Evolutionary conservation across 2,329 filamentous ascomycete species (phyloP).

Genomic region (Shiraia sp.): DNA sequence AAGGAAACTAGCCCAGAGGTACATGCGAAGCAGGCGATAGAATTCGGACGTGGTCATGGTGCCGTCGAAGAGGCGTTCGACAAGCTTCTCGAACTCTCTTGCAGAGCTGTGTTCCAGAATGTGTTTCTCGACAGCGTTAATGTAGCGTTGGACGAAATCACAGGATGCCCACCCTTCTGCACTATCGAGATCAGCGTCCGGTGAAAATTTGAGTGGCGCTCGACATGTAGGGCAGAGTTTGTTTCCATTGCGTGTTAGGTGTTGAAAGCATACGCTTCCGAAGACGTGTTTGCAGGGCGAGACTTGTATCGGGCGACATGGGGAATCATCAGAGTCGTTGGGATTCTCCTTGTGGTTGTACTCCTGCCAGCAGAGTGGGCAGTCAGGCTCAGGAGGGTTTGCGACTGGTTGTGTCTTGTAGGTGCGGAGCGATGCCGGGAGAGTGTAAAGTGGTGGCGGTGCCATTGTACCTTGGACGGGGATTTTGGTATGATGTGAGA

Average conservation of each 20-base stretch:
- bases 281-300: not conserved
- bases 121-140: no score
- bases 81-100: no score
- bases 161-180: no score
- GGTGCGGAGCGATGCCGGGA: not conserved
- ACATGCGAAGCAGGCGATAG: no score
- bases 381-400: not conserved
- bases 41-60: no score
- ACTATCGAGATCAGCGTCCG: no score
- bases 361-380: not conserved
- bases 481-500: no score
- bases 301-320: not conserved
- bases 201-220: not conserved
- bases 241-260: not conserved
- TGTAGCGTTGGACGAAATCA: no score
- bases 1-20: no score
- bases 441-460: not conserved
- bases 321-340: not conserved
- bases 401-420: not conserved
- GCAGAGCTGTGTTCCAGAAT: no score
- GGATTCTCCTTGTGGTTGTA: not conserved
- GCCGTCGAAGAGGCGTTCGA: no score
- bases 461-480: not conserved
- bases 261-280: not conserved
- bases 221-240: not conserved